A percentile compares a stretch with the other conserved stretches of the same genome.
Evolutionary conservation across 257 asterid species (phyloP).

Genomic region (Paulownia fortunei): DNA sequence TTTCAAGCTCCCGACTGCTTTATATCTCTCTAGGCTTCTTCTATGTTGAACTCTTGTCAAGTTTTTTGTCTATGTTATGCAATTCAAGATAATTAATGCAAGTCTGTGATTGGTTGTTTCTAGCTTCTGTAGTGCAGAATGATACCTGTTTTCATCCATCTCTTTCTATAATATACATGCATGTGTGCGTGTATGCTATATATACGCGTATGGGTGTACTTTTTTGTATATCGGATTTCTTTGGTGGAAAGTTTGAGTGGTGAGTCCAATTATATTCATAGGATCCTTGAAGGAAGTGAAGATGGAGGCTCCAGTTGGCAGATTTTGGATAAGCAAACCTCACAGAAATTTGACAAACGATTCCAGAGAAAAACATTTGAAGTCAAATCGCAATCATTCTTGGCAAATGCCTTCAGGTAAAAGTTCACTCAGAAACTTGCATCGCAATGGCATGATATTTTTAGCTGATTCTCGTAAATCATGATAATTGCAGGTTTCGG

Average conservation of each 20-base stretch:
- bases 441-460: neutral
- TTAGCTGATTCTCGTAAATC: neutral
- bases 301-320: constrained; percentile 86
- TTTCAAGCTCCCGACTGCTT: constrained; percentile 3
- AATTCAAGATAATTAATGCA: neutral
- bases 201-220: neutral
- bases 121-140: neutral
- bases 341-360: constrained; percentile 70
- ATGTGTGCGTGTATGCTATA: neutral
- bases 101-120: neutral
- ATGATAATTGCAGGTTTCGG: constrained; percentile 62
- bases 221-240: neutral
- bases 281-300: constrained; percentile 90
- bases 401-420: constrained; percentile 91
- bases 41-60: neutral
- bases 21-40: neutral
- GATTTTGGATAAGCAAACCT: constrained; percentile 65
- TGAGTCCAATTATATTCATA: constrained; percentile 34
- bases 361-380: constrained; percentile 72
- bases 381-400: constrained; percentile 50
- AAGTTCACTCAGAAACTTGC: constrained; percentile 14
- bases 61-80: neutral
- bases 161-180: neutral
- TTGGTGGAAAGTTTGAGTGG: constrained; percentile 6
- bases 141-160: neutral